Evolutionary conservation across 768 basidiomycete genomes (phyloP), one percentile per base, ranked within the genome.

Genomic region (Pisolithus tinctorius): DNA sequence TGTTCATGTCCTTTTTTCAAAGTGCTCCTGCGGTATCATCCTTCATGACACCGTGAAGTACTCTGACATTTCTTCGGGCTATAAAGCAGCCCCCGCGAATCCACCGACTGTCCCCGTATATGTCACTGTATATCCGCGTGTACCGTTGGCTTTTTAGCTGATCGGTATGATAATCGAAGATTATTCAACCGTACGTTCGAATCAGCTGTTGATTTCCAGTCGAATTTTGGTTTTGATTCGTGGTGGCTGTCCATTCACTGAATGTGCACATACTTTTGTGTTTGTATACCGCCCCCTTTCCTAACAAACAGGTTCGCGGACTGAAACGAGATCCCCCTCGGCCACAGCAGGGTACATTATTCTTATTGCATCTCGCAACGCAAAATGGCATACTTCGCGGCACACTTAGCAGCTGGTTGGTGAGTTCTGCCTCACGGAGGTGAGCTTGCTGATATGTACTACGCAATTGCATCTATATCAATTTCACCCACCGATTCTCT

Each of bases 81-180:
- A 73, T 63, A 67, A 69, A n/a, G 83, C 85, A 4, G 87, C 86
- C 0, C 74, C 75, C 0, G 87, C 88, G 7, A 89, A 90, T 63
- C 71, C 90, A 39, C 65, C 90, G 49, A 86, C 84, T 4, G 86
- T 89, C 4, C 88, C 88, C 0, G 84, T 88, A 36, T 91, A 89
- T 59, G 74, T 73, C 7, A 74, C 80, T 41, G 84, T 56, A 69
- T 82, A 23, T 63, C 81, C 37, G 89, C 88, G 4, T 85, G 81
- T 59, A 48, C 66, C 0, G 80, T 87, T 30, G 86, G 84, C 6
- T 84, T 74, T 62, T 45, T 72, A 8, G 84, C 84, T 1, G 86
- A 89, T 62, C 71, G 77, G 46, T 72, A 74, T 52, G 79, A 82
- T 16, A 71, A 73, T 39, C 71, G 88, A 53, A 85, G 82, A 2